Evolutionary conservation across 2,329 filamentous ascomycete genomes (phyloP).

Genomic region (Pseudopithomyces maydicus): DNA sequence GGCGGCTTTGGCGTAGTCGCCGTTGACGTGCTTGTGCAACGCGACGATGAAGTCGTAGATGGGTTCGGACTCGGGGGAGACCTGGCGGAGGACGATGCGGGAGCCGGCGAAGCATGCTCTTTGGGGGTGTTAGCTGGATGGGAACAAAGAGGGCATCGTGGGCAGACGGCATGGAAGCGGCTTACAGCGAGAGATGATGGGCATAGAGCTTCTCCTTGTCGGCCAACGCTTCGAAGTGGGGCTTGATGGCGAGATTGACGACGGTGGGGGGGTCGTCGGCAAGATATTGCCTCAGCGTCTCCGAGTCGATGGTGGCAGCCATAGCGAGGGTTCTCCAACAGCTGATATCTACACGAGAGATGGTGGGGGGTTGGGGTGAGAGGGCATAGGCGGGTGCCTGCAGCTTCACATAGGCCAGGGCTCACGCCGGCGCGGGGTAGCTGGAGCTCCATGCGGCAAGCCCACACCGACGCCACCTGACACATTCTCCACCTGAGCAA

Average conservation of each 20-base stretch:
- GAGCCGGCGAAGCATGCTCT: constrained; percentile 56
- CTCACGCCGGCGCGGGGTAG: constrained; percentile 13
- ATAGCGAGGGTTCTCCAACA: constrained; percentile 16
- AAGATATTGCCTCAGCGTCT: constrained; percentile 71
- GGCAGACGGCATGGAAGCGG: constrained; percentile 1
- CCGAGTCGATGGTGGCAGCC: constrained; percentile 48
- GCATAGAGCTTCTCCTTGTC: constrained; percentile 87
- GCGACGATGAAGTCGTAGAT: constrained; percentile 62
- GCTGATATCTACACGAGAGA: neutral
- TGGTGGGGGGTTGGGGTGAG: neutral
- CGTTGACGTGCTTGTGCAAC: constrained; percentile 53
- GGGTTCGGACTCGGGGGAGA: constrained; percentile 56
- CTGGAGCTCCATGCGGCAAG: constrained; percentile 11
- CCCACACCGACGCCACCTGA: no score
- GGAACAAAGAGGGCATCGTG: neutral
- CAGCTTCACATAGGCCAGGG: constrained; percentile 4
- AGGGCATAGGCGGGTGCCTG: constrained; percentile 9
- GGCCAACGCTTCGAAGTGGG: constrained; percentile 81
- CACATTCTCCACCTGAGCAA: no score
- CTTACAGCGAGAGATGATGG: constrained; percentile 62
- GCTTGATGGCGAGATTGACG: constrained; percentile 86
- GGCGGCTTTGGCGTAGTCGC: constrained; percentile 55
- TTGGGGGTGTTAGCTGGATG: neutral
- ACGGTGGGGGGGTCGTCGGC: constrained; percentile 90
- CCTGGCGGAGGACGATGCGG: constrained; percentile 58